Evolutionary conservation across 2,329 filamentous ascomycete species (phyloP).

Genomic region (Penicillium sp.): DNA sequence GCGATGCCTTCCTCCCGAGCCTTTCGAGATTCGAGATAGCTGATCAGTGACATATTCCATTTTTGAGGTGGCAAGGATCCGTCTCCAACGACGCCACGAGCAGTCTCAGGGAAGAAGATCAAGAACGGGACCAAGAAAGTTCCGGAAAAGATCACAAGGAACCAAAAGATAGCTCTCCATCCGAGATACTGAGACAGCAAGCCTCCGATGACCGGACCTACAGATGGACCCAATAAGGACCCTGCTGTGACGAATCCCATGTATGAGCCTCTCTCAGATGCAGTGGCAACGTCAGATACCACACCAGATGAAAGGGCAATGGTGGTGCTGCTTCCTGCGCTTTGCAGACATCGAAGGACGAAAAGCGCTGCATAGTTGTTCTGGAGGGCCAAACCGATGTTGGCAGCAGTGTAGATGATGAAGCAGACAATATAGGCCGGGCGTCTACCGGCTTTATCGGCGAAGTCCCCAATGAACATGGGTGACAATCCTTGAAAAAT

Average conservation of each 20-base stretch:
- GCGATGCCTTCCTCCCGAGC: conserved; percentile 11
- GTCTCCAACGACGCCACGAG: conserved; percentile 39
- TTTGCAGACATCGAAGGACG: conserved; percentile 41
- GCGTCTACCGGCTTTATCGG: conserved; percentile 51
- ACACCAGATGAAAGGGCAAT: conserved; percentile 43
- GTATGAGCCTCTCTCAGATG: conserved; percentile 40
- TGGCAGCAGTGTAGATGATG: conserved; percentile 44
- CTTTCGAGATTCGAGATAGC: conserved; percentile 29
- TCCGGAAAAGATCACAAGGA: conserved; percentile 48
- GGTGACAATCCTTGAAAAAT: conserved; percentile 56
- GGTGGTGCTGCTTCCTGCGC: conserved; percentile 42
- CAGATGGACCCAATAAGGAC: conserved; percentile 32
- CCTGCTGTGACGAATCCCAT: conserved; percentile 41
- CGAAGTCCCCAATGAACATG: conserved; percentile 52
- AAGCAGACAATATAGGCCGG: conserved; percentile 56
- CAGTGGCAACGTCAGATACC: conserved; percentile 41
- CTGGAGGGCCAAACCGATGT: conserved; percentile 42
- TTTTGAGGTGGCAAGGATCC: conserved; percentile 36
- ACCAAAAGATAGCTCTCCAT: conserved; percentile 47
- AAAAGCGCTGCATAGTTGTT: conserved; percentile 39
- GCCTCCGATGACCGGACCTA: conserved; percentile 40
- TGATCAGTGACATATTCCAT: conserved; percentile 39
- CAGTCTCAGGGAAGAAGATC: conserved; percentile 39
- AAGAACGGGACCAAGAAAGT: conserved; percentile 38
- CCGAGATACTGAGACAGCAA: conserved; percentile 37